phyloP scores from a whole-genome alignment of 164 flowering plant genomes.

The Annona cherimola region DNA sequence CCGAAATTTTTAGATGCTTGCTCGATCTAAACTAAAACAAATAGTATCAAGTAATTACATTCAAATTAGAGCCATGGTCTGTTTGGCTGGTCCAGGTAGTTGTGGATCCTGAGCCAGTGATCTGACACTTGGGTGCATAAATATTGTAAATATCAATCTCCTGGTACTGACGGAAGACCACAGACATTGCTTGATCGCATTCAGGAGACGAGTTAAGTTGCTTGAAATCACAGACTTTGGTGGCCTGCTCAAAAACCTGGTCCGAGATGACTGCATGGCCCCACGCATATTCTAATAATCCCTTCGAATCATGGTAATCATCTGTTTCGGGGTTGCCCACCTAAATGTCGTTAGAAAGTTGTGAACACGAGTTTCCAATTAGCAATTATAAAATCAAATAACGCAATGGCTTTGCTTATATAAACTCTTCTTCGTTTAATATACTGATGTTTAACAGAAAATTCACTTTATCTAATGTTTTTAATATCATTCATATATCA shows the following conservation, averaged over 20 bases:
- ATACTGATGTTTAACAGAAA: too few species aligned
- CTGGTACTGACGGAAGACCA: conserved; percentile 26
- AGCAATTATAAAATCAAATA: too few species aligned
- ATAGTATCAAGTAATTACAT: neutral
- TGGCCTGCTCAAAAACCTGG: conserved; percentile 28
- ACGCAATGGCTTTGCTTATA: too few species aligned
- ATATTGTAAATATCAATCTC: conserved; percentile 67
- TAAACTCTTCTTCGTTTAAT: too few species aligned
- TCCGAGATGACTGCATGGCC: conserved; percentile 63
- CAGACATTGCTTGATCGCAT: conserved; percentile 31
- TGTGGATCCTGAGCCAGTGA: conserved; percentile 2
- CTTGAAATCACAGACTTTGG: conserved; percentile 47
- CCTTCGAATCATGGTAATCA: conserved; percentile 47
- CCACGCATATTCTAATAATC: conserved; percentile 66
- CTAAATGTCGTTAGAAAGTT: too few species aligned
- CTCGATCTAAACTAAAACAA: neutral
- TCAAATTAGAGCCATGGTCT: neutral
- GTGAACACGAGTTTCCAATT: too few species aligned
- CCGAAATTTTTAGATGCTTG: too few species aligned
- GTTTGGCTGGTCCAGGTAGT: neutral
- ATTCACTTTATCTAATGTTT: too few species aligned
- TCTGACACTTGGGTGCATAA: conserved; percentile 49
- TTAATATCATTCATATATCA: too few species aligned
- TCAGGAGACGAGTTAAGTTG: conserved; percentile 25
- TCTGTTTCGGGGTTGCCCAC: conserved; percentile 71